Evolutionary conservation across 2,329 filamentous ascomycete genomes (phyloP), one percentile per base, ranked within the genome.

Genomic region (Neopestalotiopsis clavispora): DNA sequence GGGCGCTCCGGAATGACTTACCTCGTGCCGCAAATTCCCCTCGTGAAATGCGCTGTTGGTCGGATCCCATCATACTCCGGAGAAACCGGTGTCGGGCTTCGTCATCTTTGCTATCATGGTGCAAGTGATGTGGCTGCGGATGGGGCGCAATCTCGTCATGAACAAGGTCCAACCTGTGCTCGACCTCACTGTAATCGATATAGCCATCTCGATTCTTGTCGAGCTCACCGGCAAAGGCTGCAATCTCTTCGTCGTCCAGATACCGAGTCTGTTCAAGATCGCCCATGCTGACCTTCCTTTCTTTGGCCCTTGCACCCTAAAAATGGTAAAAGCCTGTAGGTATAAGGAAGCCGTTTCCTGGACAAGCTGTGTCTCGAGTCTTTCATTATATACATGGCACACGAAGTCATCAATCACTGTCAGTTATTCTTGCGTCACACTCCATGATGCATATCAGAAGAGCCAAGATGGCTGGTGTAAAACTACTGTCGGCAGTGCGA

Each of bases 131-230:
- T 14, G 80, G 76, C 66, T 82, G 77, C 3, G 84, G 78, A 66
- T 84, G 80, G 0, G 85, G 84, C 4, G 82, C 81, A 64, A 89
- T 79, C 72, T 87, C 82, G 52, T 84, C 78, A 75, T 87, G 83
- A 1, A 86, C 84, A 52, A 84, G 75, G 56, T 89, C 85, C 1
- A 89, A 80, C 70, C 87, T 87, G 4, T 77, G 78, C 72, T 87
- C 86, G 38, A 89, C 73, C 71, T 89, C 86, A 66, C 75, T 75
- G 72, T 87, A 87, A 68, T 84, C 83, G 68, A 89, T 84, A 71
- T 78, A 78, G 13, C 86, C 86, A 74, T 89, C 83, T 23, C 80
- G 80, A 69, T 88, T 81, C 70, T 81, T 80, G 72, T 89, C 86
- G 3, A 89, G 77, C 38, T 85, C 84, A 68, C 87, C 79, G 56